Evolutionary conservation across 2,329 filamentous ascomycete species (phyloP).

Genomic region (Diaporthe vaccinii): DNA sequence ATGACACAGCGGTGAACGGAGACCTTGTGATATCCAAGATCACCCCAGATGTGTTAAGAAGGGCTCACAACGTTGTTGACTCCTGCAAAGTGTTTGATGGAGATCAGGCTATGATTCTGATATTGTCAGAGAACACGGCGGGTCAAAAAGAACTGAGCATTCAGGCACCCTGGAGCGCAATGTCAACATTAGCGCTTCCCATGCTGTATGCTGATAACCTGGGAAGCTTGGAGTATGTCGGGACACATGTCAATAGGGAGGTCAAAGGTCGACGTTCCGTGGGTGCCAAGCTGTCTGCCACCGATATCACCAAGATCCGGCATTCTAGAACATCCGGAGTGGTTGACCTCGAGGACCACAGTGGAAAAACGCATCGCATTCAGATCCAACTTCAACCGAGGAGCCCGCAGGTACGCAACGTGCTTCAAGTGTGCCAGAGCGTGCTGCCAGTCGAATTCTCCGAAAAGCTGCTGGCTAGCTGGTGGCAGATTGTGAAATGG

Average conservation of each 20-base stretch:
- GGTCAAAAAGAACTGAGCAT: conserved; percentile 77
- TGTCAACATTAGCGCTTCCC: conserved; percentile 76
- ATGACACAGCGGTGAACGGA: conserved; percentile 43
- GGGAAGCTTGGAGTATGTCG: conserved; percentile 69
- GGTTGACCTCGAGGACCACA: conserved; percentile 76
- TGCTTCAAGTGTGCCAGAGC: conserved; percentile 74
- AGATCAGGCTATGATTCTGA: conserved; percentile 75
- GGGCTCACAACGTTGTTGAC: conserved; percentile 78
- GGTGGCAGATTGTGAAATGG: conserved; percentile 83
- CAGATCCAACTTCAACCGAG: conserved; percentile 76
- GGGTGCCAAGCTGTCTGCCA: conserved; percentile 61
- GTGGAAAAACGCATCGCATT: conserved; percentile 74
- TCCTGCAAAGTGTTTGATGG: conserved; percentile 80
- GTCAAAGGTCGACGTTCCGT: conserved; percentile 59
- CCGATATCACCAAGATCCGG: conserved; percentile 66
- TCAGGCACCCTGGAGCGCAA: conserved; percentile 81
- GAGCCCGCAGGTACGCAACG: conserved; percentile 71
- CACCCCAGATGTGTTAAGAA: conserved; percentile 64
- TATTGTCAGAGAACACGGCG: conserved; percentile 75
- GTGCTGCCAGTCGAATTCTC: conserved; percentile 71
- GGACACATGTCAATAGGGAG: conserved; percentile 67
- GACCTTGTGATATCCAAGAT: conserved; percentile 54
- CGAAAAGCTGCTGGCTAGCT: conserved; percentile 75
- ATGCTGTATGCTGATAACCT: conserved; percentile 71
- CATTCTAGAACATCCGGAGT: conserved; percentile 71